These are phyloP conservation scores for Cyathus striatus DNA, from an alignment of 768 basidiomycete genomes.

Conservation along the genomic window DNA sequence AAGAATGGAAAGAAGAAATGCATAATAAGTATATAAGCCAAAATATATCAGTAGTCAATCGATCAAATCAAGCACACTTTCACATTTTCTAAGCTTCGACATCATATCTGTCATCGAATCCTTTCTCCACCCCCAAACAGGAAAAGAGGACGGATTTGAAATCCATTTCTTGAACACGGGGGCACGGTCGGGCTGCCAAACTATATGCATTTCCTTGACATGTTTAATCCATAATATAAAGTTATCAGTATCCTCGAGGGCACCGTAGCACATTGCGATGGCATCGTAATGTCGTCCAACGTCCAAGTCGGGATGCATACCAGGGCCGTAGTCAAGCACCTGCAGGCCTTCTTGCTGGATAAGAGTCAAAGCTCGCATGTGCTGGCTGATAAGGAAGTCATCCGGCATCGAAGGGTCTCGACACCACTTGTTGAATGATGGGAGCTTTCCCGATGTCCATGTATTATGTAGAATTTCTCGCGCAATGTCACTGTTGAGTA, in stretches of 20 bases:
- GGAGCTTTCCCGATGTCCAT: slow-evolving; percentile 13
- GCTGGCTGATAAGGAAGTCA: slow-evolving; percentile 24
- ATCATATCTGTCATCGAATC: too few species aligned
- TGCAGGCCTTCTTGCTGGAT: slow-evolving; percentile 30
- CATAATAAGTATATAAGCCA: too few species aligned
- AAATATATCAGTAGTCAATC: too few species aligned
- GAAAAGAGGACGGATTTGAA: slow-evolving; percentile 26
- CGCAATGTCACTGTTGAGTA: slow-evolving; percentile 19
- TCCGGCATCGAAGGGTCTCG: slow-evolving; percentile 16
- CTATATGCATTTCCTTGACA: slow-evolving; percentile 19
- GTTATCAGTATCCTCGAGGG: slow-evolving; percentile 26
- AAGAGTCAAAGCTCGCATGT: slow-evolving; percentile 20
- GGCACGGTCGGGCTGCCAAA: slow-evolving; percentile 12
- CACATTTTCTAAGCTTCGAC: too few species aligned
- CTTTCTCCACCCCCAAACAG: slow-evolving; percentile 31
- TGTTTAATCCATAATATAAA: slow-evolving; percentile 27
- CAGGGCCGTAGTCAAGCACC: slow-evolving; percentile 10
- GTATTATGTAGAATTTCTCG: slow-evolving; percentile 20
- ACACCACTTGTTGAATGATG: slow-evolving; percentile 30
- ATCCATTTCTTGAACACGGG: slow-evolving; percentile 28
- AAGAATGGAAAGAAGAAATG: too few species aligned
- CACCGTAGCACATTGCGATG: slow-evolving; percentile 37
- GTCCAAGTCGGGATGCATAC: not conserved
- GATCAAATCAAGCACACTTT: too few species aligned
- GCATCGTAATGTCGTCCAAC: slow-evolving; percentile 26